Conservation (phyloP, 345 rosid genomes). For the Sapria himalayana region DNA sequence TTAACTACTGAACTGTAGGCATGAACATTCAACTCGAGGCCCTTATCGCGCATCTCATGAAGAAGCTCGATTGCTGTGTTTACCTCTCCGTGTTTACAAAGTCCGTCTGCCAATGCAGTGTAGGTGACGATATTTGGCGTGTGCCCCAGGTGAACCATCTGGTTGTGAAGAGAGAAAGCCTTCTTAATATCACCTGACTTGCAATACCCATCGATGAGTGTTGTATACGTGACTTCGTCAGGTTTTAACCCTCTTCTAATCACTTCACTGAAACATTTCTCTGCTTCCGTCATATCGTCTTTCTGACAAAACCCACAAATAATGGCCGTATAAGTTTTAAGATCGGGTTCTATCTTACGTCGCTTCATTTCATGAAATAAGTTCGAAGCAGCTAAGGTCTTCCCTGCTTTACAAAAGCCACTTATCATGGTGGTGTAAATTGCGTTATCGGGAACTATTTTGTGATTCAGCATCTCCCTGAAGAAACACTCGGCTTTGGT, state of each 20-base stretch:
- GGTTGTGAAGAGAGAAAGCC: slow-evolving; percentile 64
- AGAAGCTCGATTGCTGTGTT: slow-evolving; percentile 81
- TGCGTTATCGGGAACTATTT: slow-evolving; percentile 40
- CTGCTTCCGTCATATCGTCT: slow-evolving; percentile 50
- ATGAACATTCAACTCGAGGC: slow-evolving; percentile 51
- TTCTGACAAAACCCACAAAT: slow-evolving; percentile 48
- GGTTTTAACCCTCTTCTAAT: slow-evolving; percentile 32
- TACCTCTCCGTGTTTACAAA: slow-evolving; percentile 62
- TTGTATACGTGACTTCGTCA: slow-evolving; percentile 55
- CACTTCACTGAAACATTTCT: slow-evolving; percentile 43
- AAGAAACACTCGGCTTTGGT: slow-evolving; percentile 40
- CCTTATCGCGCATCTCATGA: slow-evolving; percentile 54
- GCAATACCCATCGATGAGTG: slow-evolving; percentile 76
- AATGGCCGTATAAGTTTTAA: slow-evolving; percentile 49
- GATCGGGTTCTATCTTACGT: slow-evolving; percentile 31
- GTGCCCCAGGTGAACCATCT: slow-evolving; percentile 48
- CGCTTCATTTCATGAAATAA: slow-evolving; percentile 41
- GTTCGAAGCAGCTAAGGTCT: slow-evolving; percentile 27
- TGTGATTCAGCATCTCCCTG: slow-evolving; percentile 39
- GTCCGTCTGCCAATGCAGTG: slow-evolving; percentile 67
- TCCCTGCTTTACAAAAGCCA: slow-evolving; percentile 53
- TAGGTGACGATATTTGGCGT: slow-evolving; percentile 70
- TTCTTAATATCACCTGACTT: slow-evolving; percentile 45
- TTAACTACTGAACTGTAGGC: slow-evolving; percentile 61
- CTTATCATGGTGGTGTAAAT: slow-evolving; percentile 62